A percentile compares a stretch with the other conserved stretches of the same genome.
These are phyloP conservation scores for Phytophthora hibernalis DNA, from an alignment of 352 stramenopile genomes.

Conservation along the genomic window DNA sequence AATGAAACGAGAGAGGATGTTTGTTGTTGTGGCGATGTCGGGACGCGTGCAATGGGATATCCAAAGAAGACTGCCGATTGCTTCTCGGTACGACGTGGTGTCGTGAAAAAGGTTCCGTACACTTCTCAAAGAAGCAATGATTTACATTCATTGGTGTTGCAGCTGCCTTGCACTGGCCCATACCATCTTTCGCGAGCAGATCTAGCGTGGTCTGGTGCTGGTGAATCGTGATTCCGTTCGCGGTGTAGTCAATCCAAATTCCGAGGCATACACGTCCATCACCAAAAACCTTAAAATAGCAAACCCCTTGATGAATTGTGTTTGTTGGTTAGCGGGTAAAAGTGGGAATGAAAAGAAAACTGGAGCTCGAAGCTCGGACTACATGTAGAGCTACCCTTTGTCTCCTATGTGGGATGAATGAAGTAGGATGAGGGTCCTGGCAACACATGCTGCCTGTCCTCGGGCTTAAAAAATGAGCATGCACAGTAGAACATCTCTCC, in stretches of 20 bases:
- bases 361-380: no score
- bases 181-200: conserved; percentile 10
- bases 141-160: conserved; percentile 15
- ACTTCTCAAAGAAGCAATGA: conserved; percentile 1
- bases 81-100: neutral
- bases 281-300: conserved; percentile 16
- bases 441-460: no score
- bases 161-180: conserved; percentile 3
- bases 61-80: conserved; percentile 10
- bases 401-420: no score
- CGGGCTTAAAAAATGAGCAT: no score
- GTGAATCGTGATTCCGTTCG: conserved; percentile 2
- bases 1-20: conserved; percentile 11
- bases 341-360: neutral
- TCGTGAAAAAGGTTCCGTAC: neutral
- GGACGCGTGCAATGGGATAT: conserved; percentile 14
- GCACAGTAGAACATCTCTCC: no score
- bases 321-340: neutral
- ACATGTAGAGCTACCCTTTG: neutral
- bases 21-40: conserved; percentile 10
- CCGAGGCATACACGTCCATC: conserved; percentile 11
- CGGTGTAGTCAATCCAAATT: conserved; percentile 3
- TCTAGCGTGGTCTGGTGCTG: conserved; percentile 9
- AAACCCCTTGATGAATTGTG: conserved; percentile 2
- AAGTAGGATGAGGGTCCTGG: no score